phyloP scores from a whole-genome alignment of 2,329 filamentous ascomycete genomes.

The Exophiala bonariae region DNA sequence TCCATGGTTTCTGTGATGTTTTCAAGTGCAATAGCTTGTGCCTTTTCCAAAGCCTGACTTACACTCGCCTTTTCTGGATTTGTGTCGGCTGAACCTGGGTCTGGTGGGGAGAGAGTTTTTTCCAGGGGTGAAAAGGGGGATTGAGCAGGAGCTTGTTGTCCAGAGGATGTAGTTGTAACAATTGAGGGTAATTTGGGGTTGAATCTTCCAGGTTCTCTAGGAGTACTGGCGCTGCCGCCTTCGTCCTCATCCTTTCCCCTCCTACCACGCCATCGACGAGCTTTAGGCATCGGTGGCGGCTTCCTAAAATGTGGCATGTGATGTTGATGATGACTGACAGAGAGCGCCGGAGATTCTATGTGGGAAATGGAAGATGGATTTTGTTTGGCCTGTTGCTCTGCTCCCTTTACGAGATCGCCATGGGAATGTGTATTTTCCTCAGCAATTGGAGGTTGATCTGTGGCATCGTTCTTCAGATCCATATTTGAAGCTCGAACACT shows the following conservation, averaged over 20 bases:
- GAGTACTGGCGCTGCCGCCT: conserved; percentile 26
- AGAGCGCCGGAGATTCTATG: not conserved
- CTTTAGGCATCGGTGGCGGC: conserved; percentile 36
- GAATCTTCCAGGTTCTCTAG: conserved; percentile 26
- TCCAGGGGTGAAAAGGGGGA: conserved; percentile 22
- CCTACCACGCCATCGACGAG: conserved; percentile 44
- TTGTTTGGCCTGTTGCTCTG: not conserved
- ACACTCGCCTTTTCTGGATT: conserved; percentile 19
- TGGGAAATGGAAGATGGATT: not conserved
- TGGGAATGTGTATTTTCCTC: not conserved
- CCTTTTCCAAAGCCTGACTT: conserved; percentile 24
- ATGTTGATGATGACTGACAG: conserved; percentile 2
- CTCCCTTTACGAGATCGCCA: not conserved
- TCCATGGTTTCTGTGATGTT: conserved; percentile 26
- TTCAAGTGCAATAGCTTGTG: conserved; percentile 24
- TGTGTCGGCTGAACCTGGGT: conserved; percentile 4
- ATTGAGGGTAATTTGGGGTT: conserved; percentile 26
- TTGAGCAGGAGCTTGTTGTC: conserved; percentile 8
- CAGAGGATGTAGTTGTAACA: conserved; percentile 19
- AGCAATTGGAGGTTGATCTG: not conserved
- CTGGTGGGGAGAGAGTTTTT: conserved; percentile 18
- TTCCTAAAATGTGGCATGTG: conserved; percentile 24
- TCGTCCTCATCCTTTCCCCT: conserved; percentile 35
- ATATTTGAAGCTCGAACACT: conserved; percentile 4
- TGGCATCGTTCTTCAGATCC: not conserved